Evolutionary conservation across 306 rosid genomes (phyloP).

Genomic region (Comarum palustre): DNA sequence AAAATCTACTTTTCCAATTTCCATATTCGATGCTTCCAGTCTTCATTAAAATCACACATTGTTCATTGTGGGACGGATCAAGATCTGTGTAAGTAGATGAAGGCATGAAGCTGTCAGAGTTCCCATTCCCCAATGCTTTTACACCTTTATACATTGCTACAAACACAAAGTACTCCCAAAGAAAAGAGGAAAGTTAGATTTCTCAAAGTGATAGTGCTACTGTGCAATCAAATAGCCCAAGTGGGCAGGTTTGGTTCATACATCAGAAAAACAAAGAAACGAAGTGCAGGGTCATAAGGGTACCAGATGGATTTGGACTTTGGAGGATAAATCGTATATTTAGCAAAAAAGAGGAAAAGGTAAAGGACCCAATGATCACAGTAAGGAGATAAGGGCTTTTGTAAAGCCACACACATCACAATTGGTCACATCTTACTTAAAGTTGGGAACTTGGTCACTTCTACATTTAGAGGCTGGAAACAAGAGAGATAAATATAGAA

Average conservation of each 20-base stretch:
- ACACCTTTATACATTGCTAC: not conserved
- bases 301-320: not conserved
- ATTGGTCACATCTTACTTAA: not conserved
- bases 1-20: slow-evolving; percentile 38
- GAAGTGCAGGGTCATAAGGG: not conserved
- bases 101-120: slow-evolving; percentile 2
- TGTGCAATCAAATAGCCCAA: not conserved
- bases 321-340: not conserved
- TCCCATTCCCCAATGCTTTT: slow-evolving; percentile 14
- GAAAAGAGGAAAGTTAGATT: slow-evolving; percentile 2
- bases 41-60: slow-evolving; percentile 21
- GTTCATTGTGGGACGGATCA: slow-evolving; percentile 21
- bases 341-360: not conserved
- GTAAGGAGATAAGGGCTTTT: not conserved
- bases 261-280: not conserved
- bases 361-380: not conserved
- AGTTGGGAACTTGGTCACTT: slow-evolving; percentile 9
- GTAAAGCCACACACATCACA: slow-evolving; percentile 2
- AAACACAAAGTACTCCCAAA: not conserved
- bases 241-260: not conserved
- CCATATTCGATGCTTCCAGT: slow-evolving; percentile 29
- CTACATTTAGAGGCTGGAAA: slow-evolving; percentile 5
- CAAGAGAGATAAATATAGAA: slow-evolving; percentile 29
- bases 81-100: not conserved
- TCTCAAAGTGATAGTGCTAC: slow-evolving; percentile 8